Evolutionary conservation across 2,329 filamentous ascomycete species (phyloP).

Genomic region (Penicillium sp.): DNA sequence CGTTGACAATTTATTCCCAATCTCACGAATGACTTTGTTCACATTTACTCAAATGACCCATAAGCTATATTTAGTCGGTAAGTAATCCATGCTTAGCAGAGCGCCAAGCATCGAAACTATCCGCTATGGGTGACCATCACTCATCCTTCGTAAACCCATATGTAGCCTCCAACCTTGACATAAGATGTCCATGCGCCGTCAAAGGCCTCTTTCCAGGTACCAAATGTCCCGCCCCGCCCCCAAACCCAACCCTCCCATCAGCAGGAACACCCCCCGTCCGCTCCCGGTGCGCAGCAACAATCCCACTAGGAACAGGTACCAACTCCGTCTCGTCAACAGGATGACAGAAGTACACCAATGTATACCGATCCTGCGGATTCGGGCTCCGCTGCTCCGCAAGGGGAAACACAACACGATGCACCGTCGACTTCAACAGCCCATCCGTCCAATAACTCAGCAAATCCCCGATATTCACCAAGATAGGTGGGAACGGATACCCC

Average conservation of each 20-base stretch:
- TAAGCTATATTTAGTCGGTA: neutral
- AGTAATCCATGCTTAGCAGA: neutral
- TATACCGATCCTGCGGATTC: constrained; percentile 52
- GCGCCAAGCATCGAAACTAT: neutral
- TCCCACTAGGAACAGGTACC: constrained; percentile 54
- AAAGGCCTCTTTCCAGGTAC: constrained; percentile 41
- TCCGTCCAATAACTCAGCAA: constrained; percentile 84
- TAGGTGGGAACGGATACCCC: constrained; percentile 62
- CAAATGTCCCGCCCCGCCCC: constrained; percentile 38
- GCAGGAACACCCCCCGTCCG: constrained; percentile 15
- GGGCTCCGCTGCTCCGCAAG: constrained; percentile 39
- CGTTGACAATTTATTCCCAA: constrained; percentile 21
- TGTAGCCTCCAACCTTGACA: constrained; percentile 56
- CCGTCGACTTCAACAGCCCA: constrained; percentile 78
- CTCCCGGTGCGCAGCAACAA: constrained; percentile 46
- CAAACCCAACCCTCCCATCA: constrained; percentile 39
- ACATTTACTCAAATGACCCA: constrained; percentile 2
- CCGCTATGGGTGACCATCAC: neutral
- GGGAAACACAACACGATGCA: constrained; percentile 82
- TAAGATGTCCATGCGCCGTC: constrained; percentile 60
- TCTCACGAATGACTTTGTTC: constrained; percentile 16
- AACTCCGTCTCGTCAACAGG: constrained; percentile 56
- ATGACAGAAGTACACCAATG: constrained; percentile 63
- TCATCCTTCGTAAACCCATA: constrained; percentile 47
- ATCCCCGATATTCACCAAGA: constrained; percentile 70